These are phyloP conservation scores for Ophiostoma perfectum DNA, from an alignment of 2,329 filamentous ascomycete species.

Conservation along the genomic window DNA sequence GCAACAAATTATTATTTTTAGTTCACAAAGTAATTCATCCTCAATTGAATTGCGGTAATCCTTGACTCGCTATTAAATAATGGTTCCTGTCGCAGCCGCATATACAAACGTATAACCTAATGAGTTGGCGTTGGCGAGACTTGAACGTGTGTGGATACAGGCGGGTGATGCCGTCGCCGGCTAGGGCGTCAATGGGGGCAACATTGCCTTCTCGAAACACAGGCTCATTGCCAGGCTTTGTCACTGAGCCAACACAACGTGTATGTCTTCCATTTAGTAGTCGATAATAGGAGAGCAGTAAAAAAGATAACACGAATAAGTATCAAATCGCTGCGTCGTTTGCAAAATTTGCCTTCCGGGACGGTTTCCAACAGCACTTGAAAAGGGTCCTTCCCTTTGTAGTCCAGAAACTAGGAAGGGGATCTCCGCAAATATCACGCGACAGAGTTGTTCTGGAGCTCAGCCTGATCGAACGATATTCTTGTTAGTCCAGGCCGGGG, in stretches of 20 bases:
- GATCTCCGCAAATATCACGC: slow-evolving; percentile 13
- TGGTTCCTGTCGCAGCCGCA: no score
- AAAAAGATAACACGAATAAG: not conserved
- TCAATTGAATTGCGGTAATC: no score
- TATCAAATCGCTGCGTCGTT: not conserved
- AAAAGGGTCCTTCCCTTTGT: no score
- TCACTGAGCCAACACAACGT: not conserved
- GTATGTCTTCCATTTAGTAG: not conserved
- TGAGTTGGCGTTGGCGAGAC: not conserved
- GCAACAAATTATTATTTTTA: no score
- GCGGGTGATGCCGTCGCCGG: not conserved
- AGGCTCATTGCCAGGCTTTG: not conserved
- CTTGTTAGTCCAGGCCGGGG: not conserved
- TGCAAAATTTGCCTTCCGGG: not conserved
- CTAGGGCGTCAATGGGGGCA: not conserved
- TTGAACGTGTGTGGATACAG: not conserved
- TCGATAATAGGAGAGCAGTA: not conserved
- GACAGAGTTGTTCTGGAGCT: slow-evolving; percentile 7
- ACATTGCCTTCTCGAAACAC: not conserved
- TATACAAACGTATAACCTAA: no score
- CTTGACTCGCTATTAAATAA: no score
- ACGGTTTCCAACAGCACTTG: not conserved
- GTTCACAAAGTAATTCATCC: no score
- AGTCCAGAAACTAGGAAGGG: not conserved
- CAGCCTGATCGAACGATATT: slow-evolving; percentile 10